Conservation (phyloP, 2,329 filamentous ascomycete genomes). For the Polytolypa hystricis region DNA sequence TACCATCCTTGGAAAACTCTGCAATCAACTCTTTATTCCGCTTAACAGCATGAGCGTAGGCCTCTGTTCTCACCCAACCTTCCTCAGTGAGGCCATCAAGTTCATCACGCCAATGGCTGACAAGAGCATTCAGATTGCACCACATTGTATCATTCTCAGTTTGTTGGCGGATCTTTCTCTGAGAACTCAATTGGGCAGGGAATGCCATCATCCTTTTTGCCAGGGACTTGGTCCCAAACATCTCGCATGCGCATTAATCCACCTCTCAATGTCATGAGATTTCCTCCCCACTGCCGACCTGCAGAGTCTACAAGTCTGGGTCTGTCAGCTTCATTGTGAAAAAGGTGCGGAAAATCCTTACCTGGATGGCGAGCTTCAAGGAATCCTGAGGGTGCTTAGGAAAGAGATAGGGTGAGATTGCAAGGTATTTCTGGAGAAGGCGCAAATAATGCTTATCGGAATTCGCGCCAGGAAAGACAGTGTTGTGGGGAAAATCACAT, state of each 20-base stretch:
- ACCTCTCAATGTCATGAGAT: constrained; percentile 13
- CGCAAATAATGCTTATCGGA: constrained; percentile 11
- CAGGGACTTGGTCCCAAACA: constrained; percentile 8
- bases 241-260: constrained; percentile 12
- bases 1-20: constrained; percentile 1
- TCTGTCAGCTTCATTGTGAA: constrained; percentile 3
- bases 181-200: constrained; percentile 10
- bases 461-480: constrained; percentile 12
- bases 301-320: constrained; percentile 14
- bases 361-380: constrained; percentile 13
- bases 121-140: constrained; percentile 7
- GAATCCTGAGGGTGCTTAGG: constrained; percentile 7
- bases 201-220: too few species aligned
- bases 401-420: constrained; percentile 15
- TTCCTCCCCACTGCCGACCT: constrained; percentile 16
- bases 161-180: constrained; percentile 6
- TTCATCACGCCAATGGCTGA: constrained; percentile 8
- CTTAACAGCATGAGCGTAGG: constrained; percentile 4
- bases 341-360: constrained; percentile 1
- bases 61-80: constrained; percentile 9
- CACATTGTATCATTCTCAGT: constrained; percentile 7
- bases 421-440: constrained; percentile 16
- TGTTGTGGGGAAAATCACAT: constrained; percentile 16
- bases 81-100: constrained; percentile 9
- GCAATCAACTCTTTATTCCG: constrained; percentile 7